Evolutionary conservation across 257 asterid genomes (phyloP).

Genomic region (Parsonsia alboflavescens): DNA sequence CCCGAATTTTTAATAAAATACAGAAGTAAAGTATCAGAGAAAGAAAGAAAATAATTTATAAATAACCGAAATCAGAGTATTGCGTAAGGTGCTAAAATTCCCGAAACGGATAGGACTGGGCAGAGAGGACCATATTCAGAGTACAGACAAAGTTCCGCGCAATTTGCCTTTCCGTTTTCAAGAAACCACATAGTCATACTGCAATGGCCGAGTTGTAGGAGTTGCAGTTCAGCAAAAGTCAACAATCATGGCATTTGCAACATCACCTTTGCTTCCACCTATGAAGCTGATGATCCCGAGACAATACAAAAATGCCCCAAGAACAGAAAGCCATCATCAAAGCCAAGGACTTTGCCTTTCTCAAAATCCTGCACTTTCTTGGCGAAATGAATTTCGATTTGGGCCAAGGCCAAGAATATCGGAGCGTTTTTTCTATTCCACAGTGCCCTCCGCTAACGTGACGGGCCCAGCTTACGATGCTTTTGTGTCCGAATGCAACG

Average conservation of each 20-base stretch:
- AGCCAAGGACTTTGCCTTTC: constrained; percentile 11
- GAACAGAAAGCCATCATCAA: constrained; percentile 9
- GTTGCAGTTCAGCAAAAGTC: background rate
- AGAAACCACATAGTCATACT: background rate
- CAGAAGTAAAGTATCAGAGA: too few relatives aligned
- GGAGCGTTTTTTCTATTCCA: background rate
- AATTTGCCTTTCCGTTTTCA: background rate
- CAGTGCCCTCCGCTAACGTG: constrained; percentile 48
- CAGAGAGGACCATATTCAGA: background rate
- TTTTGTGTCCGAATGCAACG: constrained; percentile 49
- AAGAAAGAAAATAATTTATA: too few relatives aligned
- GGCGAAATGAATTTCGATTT: constrained; percentile 14
- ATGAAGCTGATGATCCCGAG: background rate
- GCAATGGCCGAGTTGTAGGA: background rate
- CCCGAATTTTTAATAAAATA: too few relatives aligned
- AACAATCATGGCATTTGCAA: background rate
- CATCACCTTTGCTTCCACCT: background rate
- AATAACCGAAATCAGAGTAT: too few relatives aligned
- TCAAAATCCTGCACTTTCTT: constrained; percentile 20
- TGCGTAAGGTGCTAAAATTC: too few relatives aligned
- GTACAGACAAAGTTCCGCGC: background rate
- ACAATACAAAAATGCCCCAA: background rate
- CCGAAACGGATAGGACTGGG: background rate
- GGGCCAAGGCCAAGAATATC: background rate
- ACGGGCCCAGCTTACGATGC: constrained; percentile 82